Evolutionary conservation across 192 early-diverging fungal species (phyloP), one percentile per base, ranked within the genome.

Genomic region (Pilaira anomala): DNA sequence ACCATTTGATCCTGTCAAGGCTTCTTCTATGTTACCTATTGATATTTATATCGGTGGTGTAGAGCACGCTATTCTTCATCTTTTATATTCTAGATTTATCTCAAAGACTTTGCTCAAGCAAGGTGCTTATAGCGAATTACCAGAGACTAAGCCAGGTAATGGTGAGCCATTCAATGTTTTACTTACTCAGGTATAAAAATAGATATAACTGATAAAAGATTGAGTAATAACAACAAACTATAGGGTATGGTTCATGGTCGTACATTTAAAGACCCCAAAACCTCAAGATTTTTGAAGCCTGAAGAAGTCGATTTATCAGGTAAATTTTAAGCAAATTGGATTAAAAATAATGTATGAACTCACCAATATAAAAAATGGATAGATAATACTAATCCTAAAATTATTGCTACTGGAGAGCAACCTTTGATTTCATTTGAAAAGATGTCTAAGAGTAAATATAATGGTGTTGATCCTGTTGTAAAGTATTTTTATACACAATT

Each of bases 391-490:
- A 63, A 75, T 2, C 86, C 88, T 1, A 76, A 80, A 22, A 79
- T 93, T 16, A 78, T 71, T n/a, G 68, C 72, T 5, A 90, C 88
- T 5, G 88, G 88, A 53, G 52, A 82, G 48, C 19, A 54, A 9
- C 83, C 90, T 0, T 59, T 71, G 5, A 69, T 84, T 22, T 79
- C 86, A 26, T 92, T 80, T 66, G 96, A 98, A 68, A 98, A 98
- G 66, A 98, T 98, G 96, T 93, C 90, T 63, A 98, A 96, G 73
- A 93, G 91, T 44, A 98, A 98, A 77, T 88, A 87, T 69, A 98
- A 98, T 61, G 96, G 96, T 40, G 86, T 95, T 4, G 88, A 95
- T 64, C 96, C 96, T 2, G 72, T 76, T 42, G 84, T 83, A 65
- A 69, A 71, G n/a, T n/a, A n/a, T 42, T 65, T 21, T 61, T 52